Conservation (phyloP, 2,329 filamentous ascomycete species). For the Stromatinia cepivora region DNA sequence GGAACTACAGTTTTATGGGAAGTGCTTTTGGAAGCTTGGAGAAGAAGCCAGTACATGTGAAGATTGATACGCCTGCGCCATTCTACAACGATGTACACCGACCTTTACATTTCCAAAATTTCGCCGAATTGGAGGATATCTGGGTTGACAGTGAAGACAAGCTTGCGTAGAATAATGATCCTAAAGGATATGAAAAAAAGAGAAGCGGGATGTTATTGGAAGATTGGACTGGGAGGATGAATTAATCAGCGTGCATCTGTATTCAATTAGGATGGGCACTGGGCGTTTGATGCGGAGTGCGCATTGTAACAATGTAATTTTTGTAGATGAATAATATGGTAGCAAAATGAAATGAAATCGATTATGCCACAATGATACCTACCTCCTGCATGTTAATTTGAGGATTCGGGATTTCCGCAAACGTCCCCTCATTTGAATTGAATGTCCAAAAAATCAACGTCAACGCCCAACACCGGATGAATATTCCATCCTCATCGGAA, state of each 20-base stretch:
- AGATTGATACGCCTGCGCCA: constrained; percentile 84
- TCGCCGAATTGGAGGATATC: constrained; percentile 94
- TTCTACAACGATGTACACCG: constrained; percentile 94
- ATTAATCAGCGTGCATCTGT: constrained; percentile 16
- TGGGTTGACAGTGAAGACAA: constrained; percentile 93
- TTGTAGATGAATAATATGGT: constrained; percentile 19
- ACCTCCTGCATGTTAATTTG: too few relatives aligned
- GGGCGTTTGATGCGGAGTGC: constrained; percentile 15
- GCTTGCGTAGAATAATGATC: constrained; percentile 66
- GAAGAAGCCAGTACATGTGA: constrained; percentile 88
- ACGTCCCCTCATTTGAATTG: too few relatives aligned
- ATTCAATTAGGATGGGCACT: constrained; percentile 8
- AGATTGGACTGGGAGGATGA: constrained; percentile 2
- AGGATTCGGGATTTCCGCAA: too few relatives aligned
- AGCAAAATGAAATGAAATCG: constrained; percentile 14
- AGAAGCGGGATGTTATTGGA: not conserved
- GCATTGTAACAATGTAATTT: constrained; percentile 13
- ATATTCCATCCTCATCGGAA: not conserved
- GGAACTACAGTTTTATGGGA: constrained; percentile 99
- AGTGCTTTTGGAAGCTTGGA: constrained; percentile 82
- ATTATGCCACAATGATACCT: not conserved
- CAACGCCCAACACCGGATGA: not conserved
- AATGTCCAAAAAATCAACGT: not conserved
- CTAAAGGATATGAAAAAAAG: not conserved
- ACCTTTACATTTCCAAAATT: constrained; percentile 94